Evolutionary conservation across 257 asterid species (phyloP).

Genomic region (Solanum gandarillasii): DNA sequence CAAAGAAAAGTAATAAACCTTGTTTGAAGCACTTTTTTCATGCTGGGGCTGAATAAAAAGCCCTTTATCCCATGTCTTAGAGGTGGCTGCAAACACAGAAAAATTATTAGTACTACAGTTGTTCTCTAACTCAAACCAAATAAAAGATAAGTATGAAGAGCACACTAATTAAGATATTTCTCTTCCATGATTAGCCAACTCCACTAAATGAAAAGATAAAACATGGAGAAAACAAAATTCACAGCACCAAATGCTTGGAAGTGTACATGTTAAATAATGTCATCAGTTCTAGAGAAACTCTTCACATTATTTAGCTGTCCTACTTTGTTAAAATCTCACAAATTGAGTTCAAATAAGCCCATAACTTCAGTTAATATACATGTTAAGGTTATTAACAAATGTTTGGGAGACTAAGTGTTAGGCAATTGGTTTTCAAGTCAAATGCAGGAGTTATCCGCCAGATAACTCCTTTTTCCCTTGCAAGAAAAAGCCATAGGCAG

Average conservation of each 20-base stretch:
- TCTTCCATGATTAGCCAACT: background rate
- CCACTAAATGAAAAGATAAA: background rate
- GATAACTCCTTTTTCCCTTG: background rate
- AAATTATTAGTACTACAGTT: background rate
- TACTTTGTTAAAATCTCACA: background rate
- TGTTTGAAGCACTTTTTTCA: constrained; percentile 35
- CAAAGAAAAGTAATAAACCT: constrained; percentile 34
- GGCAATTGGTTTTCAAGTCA: background rate
- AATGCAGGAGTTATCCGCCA: background rate
- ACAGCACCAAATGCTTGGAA: background rate
- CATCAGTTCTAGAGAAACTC: background rate
- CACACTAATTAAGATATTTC: background rate
- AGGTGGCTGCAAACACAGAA: constrained; percentile 52
- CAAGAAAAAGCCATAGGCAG: background rate
- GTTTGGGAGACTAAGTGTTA: background rate
- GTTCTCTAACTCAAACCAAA: background rate
- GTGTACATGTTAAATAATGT: background rate
- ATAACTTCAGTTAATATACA: background rate
- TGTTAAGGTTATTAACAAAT: background rate
- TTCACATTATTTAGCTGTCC: background rate
- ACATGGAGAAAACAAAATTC: background rate
- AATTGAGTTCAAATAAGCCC: background rate
- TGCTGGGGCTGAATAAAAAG: constrained; percentile 58
- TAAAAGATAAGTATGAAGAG: background rate
- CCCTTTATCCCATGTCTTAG: constrained; percentile 70